These are phyloP conservation scores for Kalmusia sp. DNA, from an alignment of 2,329 filamentous ascomycete genomes.

Conservation along the genomic window DNA sequence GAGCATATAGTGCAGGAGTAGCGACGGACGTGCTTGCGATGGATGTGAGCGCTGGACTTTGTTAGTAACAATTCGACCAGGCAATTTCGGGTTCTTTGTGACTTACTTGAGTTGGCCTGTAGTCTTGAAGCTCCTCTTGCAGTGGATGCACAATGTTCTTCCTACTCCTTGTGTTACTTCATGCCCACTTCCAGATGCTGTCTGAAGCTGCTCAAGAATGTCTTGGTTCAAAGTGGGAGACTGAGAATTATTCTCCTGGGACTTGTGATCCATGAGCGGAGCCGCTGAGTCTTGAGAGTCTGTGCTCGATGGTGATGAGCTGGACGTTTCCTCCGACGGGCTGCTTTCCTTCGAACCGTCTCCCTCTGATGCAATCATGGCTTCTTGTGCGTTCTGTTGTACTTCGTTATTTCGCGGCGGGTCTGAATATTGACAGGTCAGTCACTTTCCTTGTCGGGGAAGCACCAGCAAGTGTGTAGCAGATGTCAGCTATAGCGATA, in stretches of 20 bases:
- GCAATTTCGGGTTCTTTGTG: neutral
- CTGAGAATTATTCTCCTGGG: neutral
- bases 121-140: slow-evolving; percentile 3
- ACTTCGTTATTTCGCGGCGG: too few relatives aligned
- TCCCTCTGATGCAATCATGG: neutral
- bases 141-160: neutral
- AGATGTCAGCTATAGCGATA: too few relatives aligned
- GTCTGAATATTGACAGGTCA: too few relatives aligned
- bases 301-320: slow-evolving; percentile 2
- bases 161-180: neutral
- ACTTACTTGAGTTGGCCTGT: slow-evolving; percentile 18
- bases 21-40: slow-evolving; percentile 21
- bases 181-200: neutral
- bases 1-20: slow-evolving; percentile 17
- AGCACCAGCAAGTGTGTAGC: too few relatives aligned
- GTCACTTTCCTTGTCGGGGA: too few relatives aligned
- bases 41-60: slow-evolving; percentile 17
- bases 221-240: neutral
- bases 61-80: neutral
- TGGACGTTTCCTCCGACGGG: neutral
- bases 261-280: neutral
- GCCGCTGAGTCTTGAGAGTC: slow-evolving; percentile 1
- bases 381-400: neutral
- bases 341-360: neutral
- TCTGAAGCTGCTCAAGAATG: neutral